These are phyloP conservation scores for Torulaspora maleeae DNA, from an alignment of 805 yeast genomes.

Conservation along the genomic window DNA sequence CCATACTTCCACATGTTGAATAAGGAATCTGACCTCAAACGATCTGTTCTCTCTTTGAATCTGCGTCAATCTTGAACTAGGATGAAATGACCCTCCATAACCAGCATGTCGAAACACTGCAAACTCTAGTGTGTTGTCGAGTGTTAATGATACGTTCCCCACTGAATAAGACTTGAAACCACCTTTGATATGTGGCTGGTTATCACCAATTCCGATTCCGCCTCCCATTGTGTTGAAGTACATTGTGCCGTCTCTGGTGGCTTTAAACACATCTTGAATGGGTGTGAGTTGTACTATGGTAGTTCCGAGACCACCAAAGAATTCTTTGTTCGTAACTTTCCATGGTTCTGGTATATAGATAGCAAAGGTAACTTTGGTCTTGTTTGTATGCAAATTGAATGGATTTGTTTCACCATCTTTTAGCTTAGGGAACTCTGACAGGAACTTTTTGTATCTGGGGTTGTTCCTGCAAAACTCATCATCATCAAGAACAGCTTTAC, in stretches of 20 bases:
- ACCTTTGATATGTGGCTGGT: slow-evolving; percentile 55
- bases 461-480: slow-evolving; percentile 27
- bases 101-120: slow-evolving; percentile 72
- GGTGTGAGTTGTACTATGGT: slow-evolving; percentile 68
- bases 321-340: slow-evolving; percentile 64
- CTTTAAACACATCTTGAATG: slow-evolving; percentile 49
- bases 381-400: slow-evolving; percentile 25
- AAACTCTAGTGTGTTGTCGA: slow-evolving; percentile 75
- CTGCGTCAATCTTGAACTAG: slow-evolving; percentile 29
- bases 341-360: slow-evolving; percentile 68
- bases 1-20: slow-evolving; percentile 83
- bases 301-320: slow-evolving; percentile 61
- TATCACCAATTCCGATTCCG: slow-evolving; percentile 78
- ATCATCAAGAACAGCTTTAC: slow-evolving; percentile 44
- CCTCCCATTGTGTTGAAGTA: slow-evolving; percentile 72
- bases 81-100: slow-evolving; percentile 46
- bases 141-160: slow-evolving; percentile 74
- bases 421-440: slow-evolving; percentile 44
- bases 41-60: slow-evolving; percentile 21
- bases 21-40: slow-evolving; percentile 65
- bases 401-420: slow-evolving; percentile 31
- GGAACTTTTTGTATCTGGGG: slow-evolving; percentile 47
- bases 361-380: slow-evolving; percentile 52
- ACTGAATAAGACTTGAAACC: slow-evolving; percentile 48
- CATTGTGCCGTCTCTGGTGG: slow-evolving; percentile 38